Evolutionary conservation across 2,329 filamentous ascomycete genomes (phyloP).

Genomic region (Calonectria multiphialidica): DNA sequence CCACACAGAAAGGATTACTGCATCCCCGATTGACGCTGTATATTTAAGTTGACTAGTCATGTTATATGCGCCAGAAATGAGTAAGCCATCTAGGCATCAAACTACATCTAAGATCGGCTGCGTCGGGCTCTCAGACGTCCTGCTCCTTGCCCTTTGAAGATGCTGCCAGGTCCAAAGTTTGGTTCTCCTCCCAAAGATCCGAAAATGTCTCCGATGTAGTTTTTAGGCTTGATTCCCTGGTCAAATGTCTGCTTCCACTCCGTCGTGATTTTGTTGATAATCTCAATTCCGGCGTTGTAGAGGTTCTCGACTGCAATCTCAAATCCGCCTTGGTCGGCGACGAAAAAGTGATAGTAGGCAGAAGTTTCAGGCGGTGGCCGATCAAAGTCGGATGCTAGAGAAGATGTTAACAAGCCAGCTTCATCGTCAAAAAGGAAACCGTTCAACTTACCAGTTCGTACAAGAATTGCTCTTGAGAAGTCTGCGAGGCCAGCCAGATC

Average conservation of each 20-base stretch:
- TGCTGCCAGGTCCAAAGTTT: constrained; percentile 27
- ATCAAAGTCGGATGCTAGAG: constrained; percentile 32
- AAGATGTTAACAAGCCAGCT: not conserved
- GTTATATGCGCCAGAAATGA: too few relatives aligned
- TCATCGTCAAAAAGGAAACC: not conserved
- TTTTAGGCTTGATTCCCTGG: constrained; percentile 13
- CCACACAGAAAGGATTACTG: too few relatives aligned
- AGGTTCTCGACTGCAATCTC: constrained; percentile 33
- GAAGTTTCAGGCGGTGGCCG: constrained; percentile 31
- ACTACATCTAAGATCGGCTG: not conserved
- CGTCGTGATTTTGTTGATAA: constrained; percentile 24
- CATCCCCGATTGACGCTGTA: too few relatives aligned
- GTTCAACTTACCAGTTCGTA: constrained; percentile 28
- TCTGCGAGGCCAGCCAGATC: constrained; percentile 27
- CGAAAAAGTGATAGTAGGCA: constrained; percentile 30
- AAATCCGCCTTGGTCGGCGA: constrained; percentile 36
- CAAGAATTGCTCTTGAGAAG: constrained; percentile 30
- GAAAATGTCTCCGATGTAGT: constrained; percentile 36
- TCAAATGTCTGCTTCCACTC: constrained; percentile 28
- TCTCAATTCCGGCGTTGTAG: constrained; percentile 28
- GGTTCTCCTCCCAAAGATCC: constrained; percentile 33
- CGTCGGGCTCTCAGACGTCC: not conserved
- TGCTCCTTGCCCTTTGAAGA: constrained; percentile 4
- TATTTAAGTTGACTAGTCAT: too few relatives aligned
- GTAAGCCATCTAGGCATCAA: not conserved